Evolutionary conservation across 2,329 filamentous ascomycete genomes (phyloP), one percentile per base, ranked within the genome.

Genomic region (Tolypocladium inflatum): DNA sequence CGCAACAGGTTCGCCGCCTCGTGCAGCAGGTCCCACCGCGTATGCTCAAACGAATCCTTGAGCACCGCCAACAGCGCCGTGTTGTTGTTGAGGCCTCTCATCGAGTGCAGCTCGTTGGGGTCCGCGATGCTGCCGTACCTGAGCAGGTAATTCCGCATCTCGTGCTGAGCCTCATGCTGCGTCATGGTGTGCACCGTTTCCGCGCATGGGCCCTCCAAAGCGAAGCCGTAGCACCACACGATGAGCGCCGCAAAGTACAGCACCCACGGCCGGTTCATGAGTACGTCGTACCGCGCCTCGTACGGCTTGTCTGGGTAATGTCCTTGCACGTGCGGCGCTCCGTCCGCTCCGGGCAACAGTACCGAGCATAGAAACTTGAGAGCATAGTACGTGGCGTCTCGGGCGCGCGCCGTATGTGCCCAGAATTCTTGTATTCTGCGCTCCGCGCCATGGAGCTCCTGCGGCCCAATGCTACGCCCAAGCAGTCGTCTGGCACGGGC

Each of bases 141-240:
- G 57, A 81, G 74, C 52, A 99, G 80, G 68, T 90, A 97, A 19
- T 80, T 79, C 56, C 87, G 83, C 91, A 97, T 96, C 66, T 93
- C 87, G 45, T 76, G 79, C 51, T 88, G 81, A 69, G 88, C 87
- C 61, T 90, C 87, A 17, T 85, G 81, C 54, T 80, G 79, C 1
- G 78, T 86, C 42, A 70, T 72, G 58, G 89, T 83, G 23, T 76
- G 74, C 64, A 73, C 79, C 55, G 74, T 67, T 4, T 72, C 74
- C 8, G 80, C 76, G 58, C 89, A 83, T 0, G 91, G 83, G 0
- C 94, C 94, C 64, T 97, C 94, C 23, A 96, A 77, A 0, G 93
- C 91, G 69, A 86, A 97, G 2, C 92, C 93, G 67, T 97, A 99
- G 60, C 86, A 91, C 94, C 94, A 99, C 1, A 97, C 89, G 26